A percentile compares a stretch with the other conserved stretches of the same genome.
Evolutionary conservation across 2,329 filamentous ascomycete species (phyloP).

Genomic region (Botryotinia globosa): DNA sequence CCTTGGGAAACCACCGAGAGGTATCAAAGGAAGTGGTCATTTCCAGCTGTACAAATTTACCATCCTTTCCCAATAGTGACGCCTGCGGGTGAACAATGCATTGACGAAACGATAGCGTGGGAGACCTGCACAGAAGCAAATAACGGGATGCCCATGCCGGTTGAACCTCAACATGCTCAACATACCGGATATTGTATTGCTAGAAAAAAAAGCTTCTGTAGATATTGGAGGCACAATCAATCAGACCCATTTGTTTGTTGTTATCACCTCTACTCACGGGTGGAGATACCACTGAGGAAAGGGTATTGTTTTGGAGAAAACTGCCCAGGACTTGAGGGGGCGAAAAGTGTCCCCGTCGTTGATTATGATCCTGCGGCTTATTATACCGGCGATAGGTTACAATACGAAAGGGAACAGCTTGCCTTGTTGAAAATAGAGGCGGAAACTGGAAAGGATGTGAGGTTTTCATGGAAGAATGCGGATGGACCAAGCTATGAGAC

Average conservation of each 20-base stretch:
- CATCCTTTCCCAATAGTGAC: neutral
- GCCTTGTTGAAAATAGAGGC: neutral
- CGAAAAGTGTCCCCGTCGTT: neutral
- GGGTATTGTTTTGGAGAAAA: constrained; percentile 1
- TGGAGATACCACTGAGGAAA: neutral
- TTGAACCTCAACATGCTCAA: neutral
- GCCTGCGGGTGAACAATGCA: neutral
- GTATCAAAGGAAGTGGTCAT: neutral
- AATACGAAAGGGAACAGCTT: neutral
- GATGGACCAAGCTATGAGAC: neutral
- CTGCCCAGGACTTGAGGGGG: neutral
- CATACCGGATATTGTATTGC: neutral
- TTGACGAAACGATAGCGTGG: neutral
- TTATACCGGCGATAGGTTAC: neutral
- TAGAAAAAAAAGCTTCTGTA: neutral
- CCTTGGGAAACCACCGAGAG: neutral
- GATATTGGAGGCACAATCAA: neutral
- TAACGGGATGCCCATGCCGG: fast-evolving
- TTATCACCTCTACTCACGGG: neutral
- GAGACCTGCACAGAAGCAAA: neutral
- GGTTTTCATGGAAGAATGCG: neutral
- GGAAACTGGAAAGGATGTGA: neutral
- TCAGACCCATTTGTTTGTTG: neutral
- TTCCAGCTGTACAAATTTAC: neutral
- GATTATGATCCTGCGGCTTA: neutral